Evolutionary conservation across 2,329 filamentous ascomycete genomes (phyloP).

Genomic region (Colletotrichum shisoi): DNA sequence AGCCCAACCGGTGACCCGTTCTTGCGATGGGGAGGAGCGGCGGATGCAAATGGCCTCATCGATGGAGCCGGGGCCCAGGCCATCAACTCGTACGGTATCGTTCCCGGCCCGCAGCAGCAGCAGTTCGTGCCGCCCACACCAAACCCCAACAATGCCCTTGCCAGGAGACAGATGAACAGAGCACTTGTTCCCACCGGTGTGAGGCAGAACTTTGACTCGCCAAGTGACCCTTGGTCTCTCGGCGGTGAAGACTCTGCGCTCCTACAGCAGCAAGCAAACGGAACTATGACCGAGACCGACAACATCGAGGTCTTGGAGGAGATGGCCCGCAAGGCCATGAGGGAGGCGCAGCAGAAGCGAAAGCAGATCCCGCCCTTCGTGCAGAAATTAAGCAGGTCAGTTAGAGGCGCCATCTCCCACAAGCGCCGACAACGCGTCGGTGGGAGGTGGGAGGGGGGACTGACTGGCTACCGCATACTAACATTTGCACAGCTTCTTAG

Average conservation of each 20-base stretch:
- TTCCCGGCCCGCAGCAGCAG: slow-evolving; percentile 48
- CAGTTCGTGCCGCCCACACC: slow-evolving; percentile 45
- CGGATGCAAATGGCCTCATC: slow-evolving; percentile 51
- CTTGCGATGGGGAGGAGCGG: slow-evolving; percentile 55
- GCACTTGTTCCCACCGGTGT: slow-evolving; percentile 57
- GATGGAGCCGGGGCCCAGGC: slow-evolving; percentile 47
- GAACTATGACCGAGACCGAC: slow-evolving; percentile 64
- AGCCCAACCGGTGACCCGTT: slow-evolving; percentile 59
- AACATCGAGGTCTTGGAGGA: slow-evolving; percentile 81
- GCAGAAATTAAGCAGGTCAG: slow-evolving; percentile 94
- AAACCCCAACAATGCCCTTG: slow-evolving; percentile 54
- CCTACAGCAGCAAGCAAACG: slow-evolving; percentile 42
- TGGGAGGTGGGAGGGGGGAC: neutral
- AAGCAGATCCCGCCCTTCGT: slow-evolving; percentile 98
- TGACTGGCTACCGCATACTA: slow-evolving; percentile 28
- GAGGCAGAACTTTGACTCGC: slow-evolving; percentile 50
- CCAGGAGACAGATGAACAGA: slow-evolving; percentile 61
- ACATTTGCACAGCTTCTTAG: slow-evolving; percentile 75
- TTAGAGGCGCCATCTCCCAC: neutral
- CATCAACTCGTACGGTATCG: slow-evolving; percentile 52
- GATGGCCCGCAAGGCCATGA: slow-evolving; percentile 80
- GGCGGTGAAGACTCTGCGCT: slow-evolving; percentile 53
- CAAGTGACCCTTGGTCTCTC: slow-evolving; percentile 55
- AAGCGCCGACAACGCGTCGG: neutral
- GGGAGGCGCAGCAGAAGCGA: slow-evolving; percentile 85